Conservation (phyloP, 2,329 filamentous ascomycete genomes). For the Colletotrichum lindemuthianum region DNA sequence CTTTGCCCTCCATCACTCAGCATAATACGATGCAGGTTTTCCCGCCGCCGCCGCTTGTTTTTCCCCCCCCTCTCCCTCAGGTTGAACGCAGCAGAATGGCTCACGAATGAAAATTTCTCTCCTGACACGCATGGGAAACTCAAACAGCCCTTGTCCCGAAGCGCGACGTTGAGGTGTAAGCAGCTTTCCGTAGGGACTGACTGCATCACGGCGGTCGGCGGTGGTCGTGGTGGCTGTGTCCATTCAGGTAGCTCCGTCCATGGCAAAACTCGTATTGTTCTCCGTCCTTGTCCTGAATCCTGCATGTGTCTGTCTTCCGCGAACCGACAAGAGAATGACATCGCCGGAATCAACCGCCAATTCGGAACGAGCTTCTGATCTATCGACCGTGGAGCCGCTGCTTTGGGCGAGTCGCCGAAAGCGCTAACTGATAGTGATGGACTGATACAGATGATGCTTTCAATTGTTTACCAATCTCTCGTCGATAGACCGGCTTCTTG, state of each 20-base stretch:
- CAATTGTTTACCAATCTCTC: constrained; percentile 4
- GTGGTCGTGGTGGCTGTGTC: neutral
- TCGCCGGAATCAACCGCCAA: too few relatives aligned
- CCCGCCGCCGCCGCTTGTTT: neutral
- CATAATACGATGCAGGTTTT: constrained; percentile 9
- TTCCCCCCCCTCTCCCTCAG: neutral
- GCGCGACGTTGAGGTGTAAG: neutral
- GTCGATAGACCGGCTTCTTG: constrained; percentile 20
- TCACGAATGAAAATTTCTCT: too few relatives aligned
- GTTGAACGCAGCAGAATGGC: too few relatives aligned
- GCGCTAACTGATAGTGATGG: constrained; percentile 14
- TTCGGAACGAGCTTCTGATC: constrained; percentile 14
- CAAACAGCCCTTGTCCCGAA: neutral
- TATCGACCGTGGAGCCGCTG: constrained; percentile 25
- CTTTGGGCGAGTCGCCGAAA: constrained; percentile 6
- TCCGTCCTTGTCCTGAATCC: constrained; percentile 23
- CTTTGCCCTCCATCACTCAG: constrained; percentile 26
- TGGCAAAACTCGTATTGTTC: constrained; percentile 13
- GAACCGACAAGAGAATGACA: too few relatives aligned
- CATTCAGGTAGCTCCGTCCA: constrained; percentile 27
- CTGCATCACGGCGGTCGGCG: neutral
- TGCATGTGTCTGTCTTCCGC: neutral
- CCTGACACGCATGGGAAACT: too few relatives aligned
- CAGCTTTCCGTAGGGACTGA: constrained; percentile 5
- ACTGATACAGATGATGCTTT: too few relatives aligned